Conservation (phyloP, 257 asterid species). For the Handroanthus guayacan region DNA sequence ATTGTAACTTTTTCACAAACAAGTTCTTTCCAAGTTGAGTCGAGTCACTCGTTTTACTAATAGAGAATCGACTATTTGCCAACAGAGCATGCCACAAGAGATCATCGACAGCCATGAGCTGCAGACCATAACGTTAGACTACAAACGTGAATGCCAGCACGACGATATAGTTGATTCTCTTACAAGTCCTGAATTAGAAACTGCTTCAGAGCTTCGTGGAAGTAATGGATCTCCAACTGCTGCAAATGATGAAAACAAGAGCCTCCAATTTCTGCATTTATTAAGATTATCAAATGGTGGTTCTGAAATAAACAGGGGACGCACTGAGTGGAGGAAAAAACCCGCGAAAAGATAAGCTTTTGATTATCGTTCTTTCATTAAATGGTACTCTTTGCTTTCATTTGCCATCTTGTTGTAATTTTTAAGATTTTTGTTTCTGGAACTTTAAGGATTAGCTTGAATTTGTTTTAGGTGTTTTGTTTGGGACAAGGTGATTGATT, state of each 20-base stretch:
- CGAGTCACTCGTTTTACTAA: constrained; percentile 6
- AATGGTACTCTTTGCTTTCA: neutral
- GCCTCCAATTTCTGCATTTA: constrained; percentile 61
- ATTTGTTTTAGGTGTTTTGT: constrained; percentile 22
- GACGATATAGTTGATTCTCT: constrained; percentile 91
- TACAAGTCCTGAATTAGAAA: constrained; percentile 65
- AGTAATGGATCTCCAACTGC: constrained; percentile 59
- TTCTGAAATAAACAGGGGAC: constrained; percentile 85
- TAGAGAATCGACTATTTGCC: constrained; percentile 7
- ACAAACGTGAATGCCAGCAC: constrained; percentile 93
- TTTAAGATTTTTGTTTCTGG: constrained; percentile 17
- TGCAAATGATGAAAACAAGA: constrained; percentile 42
- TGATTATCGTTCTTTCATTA: neutral
- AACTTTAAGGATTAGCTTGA: constrained; percentile 26
- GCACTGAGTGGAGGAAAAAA: constrained; percentile 95
- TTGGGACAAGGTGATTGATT: constrained; percentile 34
- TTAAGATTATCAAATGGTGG: constrained; percentile 72
- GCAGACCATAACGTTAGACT: constrained; percentile 83
- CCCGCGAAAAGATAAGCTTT: constrained; percentile 54
- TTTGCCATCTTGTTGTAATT: constrained; percentile 19
- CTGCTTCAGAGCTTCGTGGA: constrained; percentile 44
- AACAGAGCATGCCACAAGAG: constrained; percentile 93
- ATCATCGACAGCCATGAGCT: constrained; percentile 80
- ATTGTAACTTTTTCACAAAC: neutral
- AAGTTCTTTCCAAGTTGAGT: neutral